These are phyloP conservation scores for Cordyceps militaris DNA, from an alignment of 2,329 filamentous ascomycete genomes.

Conservation along the genomic window DNA sequence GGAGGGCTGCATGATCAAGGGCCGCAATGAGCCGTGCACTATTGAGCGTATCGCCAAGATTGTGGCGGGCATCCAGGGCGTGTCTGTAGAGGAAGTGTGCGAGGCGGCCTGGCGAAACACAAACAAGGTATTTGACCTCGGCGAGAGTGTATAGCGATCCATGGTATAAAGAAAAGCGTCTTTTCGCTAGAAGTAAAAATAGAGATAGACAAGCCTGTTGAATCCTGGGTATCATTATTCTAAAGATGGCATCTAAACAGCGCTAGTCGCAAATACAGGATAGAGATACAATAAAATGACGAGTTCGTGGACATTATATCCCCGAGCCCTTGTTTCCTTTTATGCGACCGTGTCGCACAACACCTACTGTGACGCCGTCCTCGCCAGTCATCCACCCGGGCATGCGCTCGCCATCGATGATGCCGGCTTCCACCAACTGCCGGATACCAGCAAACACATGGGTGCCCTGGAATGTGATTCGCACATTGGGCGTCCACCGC, in stretches of 20 bases:
- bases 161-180: constrained; percentile 15
- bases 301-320: constrained; percentile 25
- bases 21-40: constrained; percentile 84
- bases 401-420: constrained; percentile 70
- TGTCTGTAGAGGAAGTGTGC: constrained; percentile 73
- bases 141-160: constrained; percentile 32
- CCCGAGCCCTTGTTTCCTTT: constrained; percentile 50
- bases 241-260: constrained; percentile 2
- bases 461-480: constrained; percentile 63
- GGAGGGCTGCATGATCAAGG: constrained; percentile 84
- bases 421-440: constrained; percentile 67
- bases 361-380: constrained; percentile 67
- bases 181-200: neutral
- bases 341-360: constrained; percentile 61
- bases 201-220: constrained; percentile 11
- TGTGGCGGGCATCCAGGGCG: constrained; percentile 76
- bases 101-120: constrained; percentile 84
- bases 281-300: neutral
- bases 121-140: constrained; percentile 68
- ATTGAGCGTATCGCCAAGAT: constrained; percentile 85
- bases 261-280: neutral
- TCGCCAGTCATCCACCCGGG: constrained; percentile 90
- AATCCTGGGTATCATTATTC: constrained; percentile 12
- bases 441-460: constrained; percentile 79
- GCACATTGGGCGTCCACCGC: constrained; percentile 35